phyloP scores from a whole-genome alignment of 805 yeast species.

The Scheffersomyces amazonensis region DNA sequence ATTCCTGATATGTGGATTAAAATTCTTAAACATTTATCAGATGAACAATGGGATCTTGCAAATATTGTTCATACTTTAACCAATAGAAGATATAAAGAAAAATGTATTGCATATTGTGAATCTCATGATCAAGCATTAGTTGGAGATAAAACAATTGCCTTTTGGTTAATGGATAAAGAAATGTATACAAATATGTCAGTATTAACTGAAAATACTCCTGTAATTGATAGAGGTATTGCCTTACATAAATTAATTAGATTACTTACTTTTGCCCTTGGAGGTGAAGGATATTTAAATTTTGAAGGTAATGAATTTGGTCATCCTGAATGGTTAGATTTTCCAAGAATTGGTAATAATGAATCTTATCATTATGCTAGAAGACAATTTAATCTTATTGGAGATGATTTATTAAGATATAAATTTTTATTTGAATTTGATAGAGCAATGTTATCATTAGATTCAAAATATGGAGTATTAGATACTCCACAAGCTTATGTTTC shows the following conservation, averaged over 20 bases:
- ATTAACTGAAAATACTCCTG: slow-evolving; percentile 67
- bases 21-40: slow-evolving; percentile 73
- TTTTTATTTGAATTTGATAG: slow-evolving; percentile 78
- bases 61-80: slow-evolving; percentile 76
- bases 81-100: slow-evolving; percentile 84
- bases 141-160: slow-evolving; percentile 94
- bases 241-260: slow-evolving; percentile 89
- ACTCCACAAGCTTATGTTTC: slow-evolving; percentile 78
- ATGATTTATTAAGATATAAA: slow-evolving; percentile 75
- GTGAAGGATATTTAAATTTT: slow-evolving; percentile 93
- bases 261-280: slow-evolving; percentile 87
- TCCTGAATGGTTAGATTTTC: slow-evolving; percentile 98
- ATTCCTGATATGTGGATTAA: slow-evolving; percentile 99
- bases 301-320: slow-evolving; percentile 99
- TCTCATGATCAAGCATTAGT: slow-evolving; percentile 97
- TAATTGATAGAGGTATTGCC: slow-evolving; percentile 85
- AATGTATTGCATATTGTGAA: slow-evolving; percentile 89
- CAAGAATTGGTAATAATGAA: slow-evolving; percentile 82
- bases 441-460: slow-evolving; percentile 78
- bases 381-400: slow-evolving; percentile 85
- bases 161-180: slow-evolving; percentile 98
- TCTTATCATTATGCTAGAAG: slow-evolving; percentile 93
- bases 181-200: slow-evolving; percentile 96
- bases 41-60: slow-evolving; percentile 91
- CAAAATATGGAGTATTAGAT: slow-evolving; percentile 66